Percentiles rank a stretch among this genome's conserved stretches.
Evolutionary conservation across 2,329 filamentous ascomycete genomes (phyloP).

Genomic region (Monosporascus sp.): DNA sequence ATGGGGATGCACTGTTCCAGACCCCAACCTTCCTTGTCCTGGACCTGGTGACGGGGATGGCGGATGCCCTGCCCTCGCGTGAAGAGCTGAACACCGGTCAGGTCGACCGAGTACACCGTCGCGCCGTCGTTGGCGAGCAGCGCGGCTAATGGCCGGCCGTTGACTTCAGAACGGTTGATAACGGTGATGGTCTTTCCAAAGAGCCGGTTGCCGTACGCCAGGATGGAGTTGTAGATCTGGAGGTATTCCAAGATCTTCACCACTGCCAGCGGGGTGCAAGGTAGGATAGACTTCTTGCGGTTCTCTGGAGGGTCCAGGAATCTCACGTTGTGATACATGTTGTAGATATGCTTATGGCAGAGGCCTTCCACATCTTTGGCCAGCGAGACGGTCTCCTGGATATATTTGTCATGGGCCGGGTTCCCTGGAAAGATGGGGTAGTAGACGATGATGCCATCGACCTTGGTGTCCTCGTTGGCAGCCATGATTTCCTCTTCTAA

Average conservation of each 20-base stretch:
- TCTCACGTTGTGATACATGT: conserved; percentile 99
- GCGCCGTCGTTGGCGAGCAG: conserved; percentile 94
- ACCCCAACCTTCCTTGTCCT: conserved; percentile 73
- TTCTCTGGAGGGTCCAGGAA: conserved; percentile 78
- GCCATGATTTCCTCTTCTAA: conserved; percentile 84
- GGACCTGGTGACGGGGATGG: conserved; percentile 79
- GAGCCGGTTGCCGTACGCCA: conserved; percentile 86
- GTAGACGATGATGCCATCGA: conserved; percentile 95
- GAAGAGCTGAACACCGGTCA: conserved; percentile 88
- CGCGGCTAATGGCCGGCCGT: conserved; percentile 86
- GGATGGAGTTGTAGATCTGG: conserved; percentile 91
- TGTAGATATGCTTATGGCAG: conserved; percentile 90
- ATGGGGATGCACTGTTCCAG: conserved; percentile 77
- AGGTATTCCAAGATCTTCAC: conserved; percentile 97
- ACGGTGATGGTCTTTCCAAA: conserved; percentile 94
- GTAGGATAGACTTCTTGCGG: conserved; percentile 83
- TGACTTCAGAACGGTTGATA: conserved; percentile 94
- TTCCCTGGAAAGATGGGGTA: conserved; percentile 88
- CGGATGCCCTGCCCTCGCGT: conserved; percentile 83
- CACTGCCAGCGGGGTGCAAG: conserved; percentile 91
- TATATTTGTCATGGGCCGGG: conserved; percentile 83
- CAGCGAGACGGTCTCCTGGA: conserved; percentile 88
- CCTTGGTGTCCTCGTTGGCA: conserved; percentile 70
- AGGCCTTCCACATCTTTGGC: conserved; percentile 94
- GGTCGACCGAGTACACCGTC: conserved; percentile 89